Evolutionary conservation across 345 rosid species (phyloP), one percentile per base, ranked within the genome.

Genomic region (Salix udensis): DNA sequence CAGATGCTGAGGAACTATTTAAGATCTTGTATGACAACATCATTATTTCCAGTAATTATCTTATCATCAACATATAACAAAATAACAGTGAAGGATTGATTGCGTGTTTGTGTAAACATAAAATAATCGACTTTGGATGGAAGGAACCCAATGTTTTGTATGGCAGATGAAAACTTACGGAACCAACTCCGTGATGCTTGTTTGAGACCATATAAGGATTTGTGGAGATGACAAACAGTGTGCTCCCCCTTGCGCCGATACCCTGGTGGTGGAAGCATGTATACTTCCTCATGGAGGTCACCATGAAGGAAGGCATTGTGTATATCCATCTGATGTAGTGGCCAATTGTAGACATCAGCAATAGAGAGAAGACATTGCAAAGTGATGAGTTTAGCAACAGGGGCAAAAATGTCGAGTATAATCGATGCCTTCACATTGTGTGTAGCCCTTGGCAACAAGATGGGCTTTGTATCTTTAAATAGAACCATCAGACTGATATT

Each of bases 251-350:
- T 5, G 4, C 18, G 4, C 0, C 18, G 5, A 11, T 46, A 46
- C 16, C 18, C 5, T 0, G 21, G 5, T 0, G 31, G 5, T 13
- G 31, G 42, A 19, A 28, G 16, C 26, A 14, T 55, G 1, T 46
- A 46, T 5, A 12, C 1, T 68, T 46, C 52, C 4, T 46, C 5
- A 46, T 46, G 26, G 1, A 46, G 52, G 18, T 46, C 52, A 0
- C 1, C 6, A 14, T 46, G 4, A 0, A 46, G 52, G 5, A 46
- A 46, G 1, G 52, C 52, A 14, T 46, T 46, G 1, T 46, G 52
- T 0, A 46, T 1, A 2, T 26, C 36, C 37, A 53, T n/a, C 5
- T 44, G 1, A 6, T 8, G 4, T 0, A 39, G 21, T 0, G 13
- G 14, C 50, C 30, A 6, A 1, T 0, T 34, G 0, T 9, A 5